These are phyloP conservation scores for Aschersonia sp. DNA, from an alignment of 2,329 filamentous ascomycete genomes.

Conservation along the genomic window DNA sequence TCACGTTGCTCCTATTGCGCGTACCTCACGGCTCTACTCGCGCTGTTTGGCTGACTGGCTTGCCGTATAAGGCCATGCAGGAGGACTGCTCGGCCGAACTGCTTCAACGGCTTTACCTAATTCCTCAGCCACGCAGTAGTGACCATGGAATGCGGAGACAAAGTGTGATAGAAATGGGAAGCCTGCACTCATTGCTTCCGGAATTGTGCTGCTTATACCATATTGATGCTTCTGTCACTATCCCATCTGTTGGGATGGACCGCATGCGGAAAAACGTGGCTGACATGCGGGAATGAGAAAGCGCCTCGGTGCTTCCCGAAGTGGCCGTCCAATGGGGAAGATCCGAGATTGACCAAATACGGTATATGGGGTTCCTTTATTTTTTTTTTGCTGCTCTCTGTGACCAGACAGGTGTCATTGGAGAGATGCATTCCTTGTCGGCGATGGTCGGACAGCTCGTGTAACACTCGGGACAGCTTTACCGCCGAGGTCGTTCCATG, in stretches of 20 bases:
- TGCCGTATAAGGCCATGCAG: too few species aligned
- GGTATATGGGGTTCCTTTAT: too few species aligned
- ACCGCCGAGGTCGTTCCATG: too few species aligned
- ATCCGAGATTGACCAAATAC: not conserved
- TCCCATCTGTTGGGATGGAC: not conserved
- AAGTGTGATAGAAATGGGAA: not conserved
- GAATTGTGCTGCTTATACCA: not conserved
- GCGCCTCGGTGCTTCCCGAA: not conserved
- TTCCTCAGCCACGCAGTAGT: too few species aligned
- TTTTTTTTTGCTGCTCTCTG: too few species aligned
- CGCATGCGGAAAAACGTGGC: not conserved
- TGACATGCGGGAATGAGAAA: not conserved
- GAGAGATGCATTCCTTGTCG: too few species aligned
- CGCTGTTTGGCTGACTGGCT: not conserved
- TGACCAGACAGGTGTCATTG: not conserved
- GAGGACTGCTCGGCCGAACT: too few species aligned
- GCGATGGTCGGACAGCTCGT: too few species aligned
- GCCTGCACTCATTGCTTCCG: not conserved
- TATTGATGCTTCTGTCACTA: not conserved
- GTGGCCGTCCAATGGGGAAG: not conserved
- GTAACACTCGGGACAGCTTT: too few species aligned
- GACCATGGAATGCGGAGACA: too few species aligned
- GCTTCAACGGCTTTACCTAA: too few species aligned
- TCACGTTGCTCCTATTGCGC: not conserved
- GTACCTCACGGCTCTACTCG: not conserved